Base-by-base conservation (phyloP, 176 grass and related monocot genomes). In the Poa pratensis region DNA sequence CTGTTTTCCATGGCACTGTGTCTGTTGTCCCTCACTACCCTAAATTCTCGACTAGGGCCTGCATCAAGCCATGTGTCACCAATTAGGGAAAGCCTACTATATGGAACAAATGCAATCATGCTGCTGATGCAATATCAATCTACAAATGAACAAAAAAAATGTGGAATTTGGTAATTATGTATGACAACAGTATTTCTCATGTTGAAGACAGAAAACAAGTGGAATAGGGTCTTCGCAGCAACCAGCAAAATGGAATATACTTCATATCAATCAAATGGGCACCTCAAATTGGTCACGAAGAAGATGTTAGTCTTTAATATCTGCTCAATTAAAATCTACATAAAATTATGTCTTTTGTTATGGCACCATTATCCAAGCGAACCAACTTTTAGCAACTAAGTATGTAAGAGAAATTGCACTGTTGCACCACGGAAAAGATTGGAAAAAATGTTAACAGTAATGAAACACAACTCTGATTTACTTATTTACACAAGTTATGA, bases 11-110 rank as follows among this genome's bases (percentile, higher is more conserved):
- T 19, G 20, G 62, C 61, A 86, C 62, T 82, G 20, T 92, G 86
- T 86, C 88, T 92, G 52, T 92, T 95, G 80, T 90, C 93, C 80
- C 88, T 95, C 51, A 95, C 93, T 73, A 95, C 73, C 24, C 90
- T 77, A 69, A 95, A 95, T 87, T 95, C 90, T 42, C 37, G 80
- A 68, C 28, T 90, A 77, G 89, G 74, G 9, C 90, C 90, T 92
- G 83, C 76, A 92, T 87, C 73, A 55, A 88, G 73, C 16, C 49
- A 78, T 76, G 75, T 66, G 60, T 77, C 70, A 88, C 19, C 26
- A 53, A 24, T 76, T 52, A 86, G 50, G 27, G 20, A 8, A 16
- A 82, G 24, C 24, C 12, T 66, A 45, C 19, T 15, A 32, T 52
- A 73, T 65, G 69, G 18, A 78, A 49, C 63, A 73, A 51, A 66